phyloP scores from a whole-genome alignment of 1,284 basidiomycete genomes.

The Trichosporon faecale region DNA sequence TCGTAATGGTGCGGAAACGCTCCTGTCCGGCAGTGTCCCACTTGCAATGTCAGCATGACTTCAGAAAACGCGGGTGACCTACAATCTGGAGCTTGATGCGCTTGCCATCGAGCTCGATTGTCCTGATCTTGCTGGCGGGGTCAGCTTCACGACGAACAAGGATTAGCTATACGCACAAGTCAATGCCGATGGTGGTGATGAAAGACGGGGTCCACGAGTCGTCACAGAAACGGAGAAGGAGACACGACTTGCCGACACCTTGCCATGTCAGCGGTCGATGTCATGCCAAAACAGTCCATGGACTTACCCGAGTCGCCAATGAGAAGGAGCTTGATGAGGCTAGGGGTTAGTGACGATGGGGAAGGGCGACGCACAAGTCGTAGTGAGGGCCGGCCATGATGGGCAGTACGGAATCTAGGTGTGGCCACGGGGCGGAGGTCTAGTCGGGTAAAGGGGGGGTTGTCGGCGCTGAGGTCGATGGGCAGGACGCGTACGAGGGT shows the following conservation, averaged over 20 bases:
- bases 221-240: slow-evolving; percentile 97
- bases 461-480: not conserved
- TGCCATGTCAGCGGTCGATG: not conserved
- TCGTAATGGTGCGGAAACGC: slow-evolving; percentile 98
- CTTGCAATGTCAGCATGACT: slow-evolving; percentile 53
- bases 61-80: slow-evolving; percentile 45
- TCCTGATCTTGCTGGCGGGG: slow-evolving; percentile 67
- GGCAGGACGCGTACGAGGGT: not conserved
- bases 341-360: slow-evolving; percentile 43
- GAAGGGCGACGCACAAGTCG: slow-evolving; percentile 46
- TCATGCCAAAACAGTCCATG: not conserved
- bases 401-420: not conserved
- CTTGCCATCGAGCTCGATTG: slow-evolving; percentile 99
- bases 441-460: not conserved
- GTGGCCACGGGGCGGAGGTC: not conserved
- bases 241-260: slow-evolving; percentile 98
- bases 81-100: slow-evolving; percentile 99
- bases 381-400: slow-evolving; percentile 51
- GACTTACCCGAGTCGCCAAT: slow-evolving; percentile 91
- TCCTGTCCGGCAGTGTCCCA: slow-evolving; percentile 99
- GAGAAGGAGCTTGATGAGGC: slow-evolving; percentile 90
- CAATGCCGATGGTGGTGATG: slow-evolving; percentile 89
- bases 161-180: slow-evolving; percentile 41
- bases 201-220: slow-evolving; percentile 99
- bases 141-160: not conserved